Percentiles rank a stretch among this genome's conserved stretches.
phyloP scores from a whole-genome alignment of 176 grass and related monocot genomes.

The Juncus inflexus region DNA sequence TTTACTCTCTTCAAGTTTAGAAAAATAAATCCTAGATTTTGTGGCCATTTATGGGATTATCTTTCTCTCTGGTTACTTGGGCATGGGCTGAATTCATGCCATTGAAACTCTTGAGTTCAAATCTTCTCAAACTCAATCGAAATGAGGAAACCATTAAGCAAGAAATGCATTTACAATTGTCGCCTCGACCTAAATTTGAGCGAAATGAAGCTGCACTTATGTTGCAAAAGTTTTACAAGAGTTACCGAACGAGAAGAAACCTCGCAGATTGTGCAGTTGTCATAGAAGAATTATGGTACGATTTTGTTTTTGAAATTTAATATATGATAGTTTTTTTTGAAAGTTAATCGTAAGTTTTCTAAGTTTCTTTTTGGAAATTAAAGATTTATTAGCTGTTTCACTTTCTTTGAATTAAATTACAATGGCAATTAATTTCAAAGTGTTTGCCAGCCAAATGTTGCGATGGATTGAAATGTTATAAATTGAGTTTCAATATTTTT shows the following conservation, averaged over 20 bases:
- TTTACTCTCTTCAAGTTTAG: neutral
- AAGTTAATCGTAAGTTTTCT: too few species aligned
- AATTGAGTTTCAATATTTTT: too few species aligned
- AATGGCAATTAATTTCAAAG: too few species aligned
- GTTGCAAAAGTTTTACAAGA: slow-evolving; percentile 92
- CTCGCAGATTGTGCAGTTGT: slow-evolving; percentile 86
- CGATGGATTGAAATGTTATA: too few species aligned
- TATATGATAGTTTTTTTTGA: neutral
- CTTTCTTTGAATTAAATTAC: neutral
- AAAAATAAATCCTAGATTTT: slow-evolving; percentile 9
- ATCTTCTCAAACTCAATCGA: neutral
- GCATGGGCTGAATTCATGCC: slow-evolving; percentile 45
- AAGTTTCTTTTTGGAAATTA: neutral
- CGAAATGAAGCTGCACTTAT: slow-evolving; percentile 67
- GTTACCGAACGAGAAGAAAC: slow-evolving; percentile 71
- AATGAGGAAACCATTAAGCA: slow-evolving; percentile 7
- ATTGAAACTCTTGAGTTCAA: slow-evolving; percentile 30
- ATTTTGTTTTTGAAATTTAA: slow-evolving; percentile 7
- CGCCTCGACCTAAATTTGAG: slow-evolving; percentile 46
- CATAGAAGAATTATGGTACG: slow-evolving; percentile 89
- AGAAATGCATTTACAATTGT: slow-evolving; percentile 18
- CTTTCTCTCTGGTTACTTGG: neutral
- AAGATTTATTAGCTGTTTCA: too few species aligned
- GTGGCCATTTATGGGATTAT: slow-evolving; percentile 56
- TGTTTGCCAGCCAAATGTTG: too few species aligned